Base-by-base conservation (phyloP, 2,329 filamentous ascomycete species). In the Colletotrichum echinochloae region DNA sequence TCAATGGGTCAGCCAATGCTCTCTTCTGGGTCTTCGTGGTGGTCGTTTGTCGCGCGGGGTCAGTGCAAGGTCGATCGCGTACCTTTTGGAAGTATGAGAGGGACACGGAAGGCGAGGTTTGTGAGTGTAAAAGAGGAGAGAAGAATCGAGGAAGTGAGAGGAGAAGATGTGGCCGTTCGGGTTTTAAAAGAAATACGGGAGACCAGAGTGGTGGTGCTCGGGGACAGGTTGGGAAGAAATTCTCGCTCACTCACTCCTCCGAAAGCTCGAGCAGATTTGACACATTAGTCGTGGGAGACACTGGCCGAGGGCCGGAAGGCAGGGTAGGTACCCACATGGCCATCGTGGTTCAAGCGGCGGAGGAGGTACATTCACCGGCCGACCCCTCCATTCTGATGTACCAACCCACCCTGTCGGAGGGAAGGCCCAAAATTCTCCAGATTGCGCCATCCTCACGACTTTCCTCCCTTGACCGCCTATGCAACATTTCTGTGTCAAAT, bases 371-470 rank as follows among this genome's bases (percentile, higher is more conserved):
- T 12, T 48, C n/a, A 23, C 57, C 52, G 37, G 57, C 33, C 59
- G 52, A 68, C 68, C 64, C 68, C 68, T 68, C 68, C 64, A 71
- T 71, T 46, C 44, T 41, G 14, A 62, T 55, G 68, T 71, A 71
- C 64, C 64, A 3, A 30, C 68, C 68, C 68, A 30, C 68, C 68
- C 68, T 68, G 68, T 67, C 52, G 68, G 37, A 57, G 57, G 68
- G 52, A 51, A 14, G 64, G 37, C 51, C 68, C 68, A 59, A 48
- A 71, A 67, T 71, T 71, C 68, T 71, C 68, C 68, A 71, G 68
- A 71, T 71, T 71, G 68, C 68, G 59, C 68, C 68, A 71, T 71
- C 57, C 64, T 62, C 57, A 35, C 67, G 64, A 63, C 67, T 41
- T 67, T 37, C 49, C 48, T 51, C 56, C 56, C 63, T 66, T 70